Evolutionary conservation across 306 rosid genomes (phyloP).

Genomic region (Begonia fuchsioides): DNA sequence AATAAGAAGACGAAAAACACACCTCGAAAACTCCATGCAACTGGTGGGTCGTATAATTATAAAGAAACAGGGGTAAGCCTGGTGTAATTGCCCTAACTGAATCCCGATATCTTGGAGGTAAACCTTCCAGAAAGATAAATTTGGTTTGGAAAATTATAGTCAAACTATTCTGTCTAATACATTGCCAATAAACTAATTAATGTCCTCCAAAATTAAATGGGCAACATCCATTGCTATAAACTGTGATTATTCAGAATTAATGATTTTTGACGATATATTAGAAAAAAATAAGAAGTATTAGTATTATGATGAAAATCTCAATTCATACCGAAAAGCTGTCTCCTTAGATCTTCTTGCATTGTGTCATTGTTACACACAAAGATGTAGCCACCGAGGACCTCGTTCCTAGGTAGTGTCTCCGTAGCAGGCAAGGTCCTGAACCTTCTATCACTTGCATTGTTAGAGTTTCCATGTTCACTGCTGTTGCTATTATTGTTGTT

Average conservation of each 20-base stretch:
- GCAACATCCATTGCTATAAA: background rate
- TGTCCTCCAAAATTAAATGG: background rate
- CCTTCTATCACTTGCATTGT: slow-evolving; percentile 65
- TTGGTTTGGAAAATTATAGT: background rate
- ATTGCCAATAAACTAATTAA: background rate
- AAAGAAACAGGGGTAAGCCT: slow-evolving; percentile 81
- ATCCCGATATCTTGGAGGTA: slow-evolving; percentile 95
- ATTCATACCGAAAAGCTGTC: slow-evolving; percentile 76
- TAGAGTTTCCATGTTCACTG: slow-evolving; percentile 26
- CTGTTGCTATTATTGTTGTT: slow-evolving; percentile 28
- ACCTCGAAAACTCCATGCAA: slow-evolving; percentile 96
- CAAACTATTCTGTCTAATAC: no score
- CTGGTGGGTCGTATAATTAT: slow-evolving; percentile 94
- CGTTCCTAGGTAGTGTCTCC: slow-evolving; percentile 92
- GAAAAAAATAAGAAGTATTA: no score
- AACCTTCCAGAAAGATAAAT: slow-evolving; percentile 35
- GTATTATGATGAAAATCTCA: background rate
- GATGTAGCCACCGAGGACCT: slow-evolving; percentile 98
- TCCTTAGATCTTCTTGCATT: slow-evolving; percentile 96
- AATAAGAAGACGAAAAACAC: background rate
- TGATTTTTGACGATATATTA: background rate
- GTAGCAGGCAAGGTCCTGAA: slow-evolving; percentile 96
- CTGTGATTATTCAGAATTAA: no score
- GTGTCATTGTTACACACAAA: slow-evolving; percentile 97
- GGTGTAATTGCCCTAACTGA: slow-evolving; percentile 95